Conservation (phyloP, 2,329 filamentous ascomycete species). For the Monosporascus ibericus region DNA sequence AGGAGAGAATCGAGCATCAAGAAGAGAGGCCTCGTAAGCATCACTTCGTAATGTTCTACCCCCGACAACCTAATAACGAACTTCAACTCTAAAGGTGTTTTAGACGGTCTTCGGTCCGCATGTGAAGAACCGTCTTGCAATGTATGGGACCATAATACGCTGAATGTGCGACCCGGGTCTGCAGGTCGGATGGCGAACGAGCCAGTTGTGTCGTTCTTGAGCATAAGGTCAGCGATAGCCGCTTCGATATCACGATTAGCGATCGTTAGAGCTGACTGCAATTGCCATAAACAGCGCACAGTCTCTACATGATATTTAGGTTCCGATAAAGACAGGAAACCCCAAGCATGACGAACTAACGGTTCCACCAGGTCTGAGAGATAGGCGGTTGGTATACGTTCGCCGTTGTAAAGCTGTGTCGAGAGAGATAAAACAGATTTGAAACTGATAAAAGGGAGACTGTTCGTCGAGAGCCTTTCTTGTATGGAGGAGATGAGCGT, state of each 20-base stretch:
- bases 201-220: slow-evolving; percentile 43
- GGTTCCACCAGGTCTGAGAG: slow-evolving; percentile 58
- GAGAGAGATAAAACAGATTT: slow-evolving; percentile 53
- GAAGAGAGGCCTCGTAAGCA: slow-evolving; percentile 77
- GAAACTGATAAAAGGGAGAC: slow-evolving; percentile 47
- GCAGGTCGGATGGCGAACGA: slow-evolving; percentile 42
- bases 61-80: slow-evolving; percentile 41
- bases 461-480: slow-evolving; percentile 33
- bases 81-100: slow-evolving; percentile 29
- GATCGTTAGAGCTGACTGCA: slow-evolving; percentile 66
- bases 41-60: slow-evolving; percentile 59
- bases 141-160: slow-evolving; percentile 77
- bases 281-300: slow-evolving; percentile 76
- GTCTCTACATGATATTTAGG: slow-evolving; percentile 95
- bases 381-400: slow-evolving; percentile 45
- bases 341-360: slow-evolving; percentile 71
- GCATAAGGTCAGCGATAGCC: slow-evolving; percentile 64
- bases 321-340: slow-evolving; percentile 69
- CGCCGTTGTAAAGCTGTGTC: slow-evolving; percentile 48
- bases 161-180: slow-evolving; percentile 64
- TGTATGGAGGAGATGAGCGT: slow-evolving; percentile 46
- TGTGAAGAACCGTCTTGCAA: slow-evolving; percentile 51
- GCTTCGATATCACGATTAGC: slow-evolving; percentile 73
- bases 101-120: slow-evolving; percentile 35
- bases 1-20: slow-evolving; percentile 72